Conservation (phyloP, 257 asterid genomes). For the Solanum acaule region DNA sequence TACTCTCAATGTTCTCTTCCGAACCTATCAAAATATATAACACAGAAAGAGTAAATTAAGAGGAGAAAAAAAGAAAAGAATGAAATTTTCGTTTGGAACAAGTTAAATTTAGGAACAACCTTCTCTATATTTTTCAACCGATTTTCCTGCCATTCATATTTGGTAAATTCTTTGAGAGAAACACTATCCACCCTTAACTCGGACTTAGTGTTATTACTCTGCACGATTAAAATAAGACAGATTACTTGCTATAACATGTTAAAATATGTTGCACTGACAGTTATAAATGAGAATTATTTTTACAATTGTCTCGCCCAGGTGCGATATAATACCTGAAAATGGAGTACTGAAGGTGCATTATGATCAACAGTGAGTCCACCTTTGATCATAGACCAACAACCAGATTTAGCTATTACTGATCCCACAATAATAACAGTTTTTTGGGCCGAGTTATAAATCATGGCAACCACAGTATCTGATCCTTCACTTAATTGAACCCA, state of each 20-base stretch:
- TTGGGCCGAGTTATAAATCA: neutral
- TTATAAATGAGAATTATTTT: neutral
- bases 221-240: neutral
- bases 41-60: neutral
- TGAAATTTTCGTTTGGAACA: neutral
- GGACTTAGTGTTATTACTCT: constrained; percentile 15
- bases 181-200: constrained; percentile 49
- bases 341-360: constrained; percentile 6
- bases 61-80: neutral
- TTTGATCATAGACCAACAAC: constrained; percentile 50
- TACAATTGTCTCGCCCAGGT: neutral
- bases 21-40: neutral
- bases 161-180: constrained; percentile 33
- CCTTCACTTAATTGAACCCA: constrained; percentile 39
- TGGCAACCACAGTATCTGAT: constrained; percentile 19
- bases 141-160: constrained; percentile 26
- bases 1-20: neutral
- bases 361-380: constrained; percentile 37
- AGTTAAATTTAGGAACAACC: constrained; percentile 6
- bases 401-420: constrained; percentile 35
- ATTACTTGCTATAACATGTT: neutral
- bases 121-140: constrained; percentile 17
- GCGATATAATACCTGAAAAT: constrained; percentile 13
- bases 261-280: neutral
- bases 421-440: constrained; percentile 7